Base-by-base conservation (phyloP, 805 yeast species). In the Tetrapisispora taiwanensis region DNA sequence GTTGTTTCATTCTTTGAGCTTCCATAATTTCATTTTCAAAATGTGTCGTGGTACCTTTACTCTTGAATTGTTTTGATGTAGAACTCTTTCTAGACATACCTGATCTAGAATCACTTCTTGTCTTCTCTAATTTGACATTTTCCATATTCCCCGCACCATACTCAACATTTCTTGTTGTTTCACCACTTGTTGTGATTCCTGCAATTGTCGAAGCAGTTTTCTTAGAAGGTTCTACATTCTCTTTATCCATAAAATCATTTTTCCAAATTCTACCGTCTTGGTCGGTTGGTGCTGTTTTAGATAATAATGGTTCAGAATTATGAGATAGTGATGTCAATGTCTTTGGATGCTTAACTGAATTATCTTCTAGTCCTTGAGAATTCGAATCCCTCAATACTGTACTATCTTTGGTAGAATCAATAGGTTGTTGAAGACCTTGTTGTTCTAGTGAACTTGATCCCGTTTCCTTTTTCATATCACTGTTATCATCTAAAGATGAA, bases 1-100 rank as follows among this genome's bases (percentile, higher is more conserved):
- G 38, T 31, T 22, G 36, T 14, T 33, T 40, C 7, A 6, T 13
- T 15, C 44, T 32, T 20, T 43, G 42, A 10, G 35, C 35, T 33
- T 33, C 12, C 15, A 30, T 30, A 8, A 38, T 27, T 13, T 43
- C 46, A 4, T 28, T 27, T 22, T 43, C 38, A 24, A 43, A 43
- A 27, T 43, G 42, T 5, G 26, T 24, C 3, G 39, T 39, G 8
- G 30, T 32, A 13, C 20, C 9, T 14, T 32, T 33, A 13, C 30
- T 42, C 17, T 8, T 14, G 3, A 14, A 7, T n/a, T 19, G 30
- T 19, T 35, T 19, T n/a, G 43, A 24, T 12, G 14, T 27, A 5
- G 37, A 26, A 17, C 38, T 28, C 24, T 26, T 39, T 15, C 41
- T 36, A 4, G 27, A 20, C 9, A 19, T 6, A 20, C 26, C 31